Conservation (phyloP, 2,329 filamentous ascomycete genomes). For the Aschersonia sp. region DNA sequence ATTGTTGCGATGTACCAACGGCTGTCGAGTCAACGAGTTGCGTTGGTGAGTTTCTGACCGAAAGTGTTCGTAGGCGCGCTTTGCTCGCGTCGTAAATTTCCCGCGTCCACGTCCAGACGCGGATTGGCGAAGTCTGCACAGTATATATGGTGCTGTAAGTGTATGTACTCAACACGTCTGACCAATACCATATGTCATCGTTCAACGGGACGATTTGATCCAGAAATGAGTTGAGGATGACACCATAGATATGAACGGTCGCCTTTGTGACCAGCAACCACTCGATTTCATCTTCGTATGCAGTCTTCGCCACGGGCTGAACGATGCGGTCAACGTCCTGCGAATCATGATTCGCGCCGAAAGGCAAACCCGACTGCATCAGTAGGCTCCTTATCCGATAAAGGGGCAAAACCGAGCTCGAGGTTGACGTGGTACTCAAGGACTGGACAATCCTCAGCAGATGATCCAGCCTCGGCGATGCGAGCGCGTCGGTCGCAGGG, state of each 20-base stretch:
- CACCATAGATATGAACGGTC: slow-evolving; percentile 76
- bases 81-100: slow-evolving; percentile 54
- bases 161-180: slow-evolving; percentile 68
- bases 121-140: slow-evolving; percentile 67
- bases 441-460: slow-evolving; percentile 55
- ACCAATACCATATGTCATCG: slow-evolving; percentile 93
- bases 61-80: slow-evolving; percentile 23
- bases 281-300: slow-evolving; percentile 65
- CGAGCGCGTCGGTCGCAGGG: slow-evolving; percentile 24
- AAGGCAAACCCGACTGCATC: slow-evolving; percentile 42
- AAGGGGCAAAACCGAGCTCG: slow-evolving; percentile 44
- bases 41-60: slow-evolving; percentile 12
- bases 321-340: slow-evolving; percentile 15
- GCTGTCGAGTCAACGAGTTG: slow-evolving; percentile 21
- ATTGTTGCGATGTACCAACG: slow-evolving; percentile 32
- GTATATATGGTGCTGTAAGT: slow-evolving; percentile 70
- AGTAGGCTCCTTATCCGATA: slow-evolving; percentile 48
- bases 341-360: slow-evolving; percentile 14
- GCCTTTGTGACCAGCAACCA: slow-evolving; percentile 89
- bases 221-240: slow-evolving; percentile 61
- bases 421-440: slow-evolving; percentile 54
- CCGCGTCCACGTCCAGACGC: slow-evolving; percentile 56
- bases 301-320: slow-evolving; percentile 19
- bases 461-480: slow-evolving; percentile 40
- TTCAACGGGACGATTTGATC: slow-evolving; percentile 72